A percentile compares a stretch with the other conserved stretches of the same genome.
Conservation (phyloP, 371 early-diverging fungal species). For the Basidiobolus meristosporus region DNA sequence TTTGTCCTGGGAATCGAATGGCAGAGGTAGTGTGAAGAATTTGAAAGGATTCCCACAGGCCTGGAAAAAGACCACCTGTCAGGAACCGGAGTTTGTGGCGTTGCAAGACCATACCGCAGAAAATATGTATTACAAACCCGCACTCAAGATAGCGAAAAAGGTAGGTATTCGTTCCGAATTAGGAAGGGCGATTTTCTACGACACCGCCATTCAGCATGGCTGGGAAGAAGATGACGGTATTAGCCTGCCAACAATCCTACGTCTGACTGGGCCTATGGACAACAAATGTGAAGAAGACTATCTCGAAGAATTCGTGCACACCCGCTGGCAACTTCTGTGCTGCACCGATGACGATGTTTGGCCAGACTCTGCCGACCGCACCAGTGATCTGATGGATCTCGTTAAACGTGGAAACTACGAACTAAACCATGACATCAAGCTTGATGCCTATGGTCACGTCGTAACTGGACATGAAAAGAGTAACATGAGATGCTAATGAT, state of each 20-base stretch:
- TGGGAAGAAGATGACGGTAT: conserved; percentile 2
- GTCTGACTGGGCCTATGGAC: conserved; percentile 13
- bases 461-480: no score
- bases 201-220: background rate
- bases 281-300: conserved; percentile 1
- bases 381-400: background rate
- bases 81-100: conserved; percentile 1
- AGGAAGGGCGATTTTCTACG: background rate
- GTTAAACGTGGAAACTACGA: background rate
- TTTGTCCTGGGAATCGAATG: conserved; percentile 11
- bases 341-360: background rate
- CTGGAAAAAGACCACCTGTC: conserved; percentile 5
- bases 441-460: background rate
- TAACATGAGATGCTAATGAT: no score
- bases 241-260: conserved; percentile 17
- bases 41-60: background rate
- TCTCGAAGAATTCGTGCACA: background rate
- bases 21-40: background rate
- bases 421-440: background rate
- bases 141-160: background rate
- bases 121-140: background rate
- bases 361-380: background rate
- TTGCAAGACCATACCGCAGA: background rate
- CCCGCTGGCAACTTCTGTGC: background rate
- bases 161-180: background rate